Evolutionary conservation across 345 rosid species (phyloP).

Genomic region (Streptanthus diversifolius): DNA sequence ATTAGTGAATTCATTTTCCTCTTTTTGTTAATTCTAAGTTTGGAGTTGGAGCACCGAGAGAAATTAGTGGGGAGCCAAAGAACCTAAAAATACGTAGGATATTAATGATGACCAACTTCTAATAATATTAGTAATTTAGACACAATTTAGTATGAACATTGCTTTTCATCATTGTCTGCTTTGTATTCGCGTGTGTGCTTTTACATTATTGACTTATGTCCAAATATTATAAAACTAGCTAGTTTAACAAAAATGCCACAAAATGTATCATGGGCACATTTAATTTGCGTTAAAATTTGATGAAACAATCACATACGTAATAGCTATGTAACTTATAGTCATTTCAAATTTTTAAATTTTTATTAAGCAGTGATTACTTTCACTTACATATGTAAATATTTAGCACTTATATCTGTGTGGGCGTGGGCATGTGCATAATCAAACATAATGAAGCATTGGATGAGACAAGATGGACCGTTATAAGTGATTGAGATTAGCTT

Average conservation of each 20-base stretch:
- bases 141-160: background rate
- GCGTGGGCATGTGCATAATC: slow-evolving; percentile 25
- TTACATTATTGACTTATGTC: slow-evolving; percentile 15
- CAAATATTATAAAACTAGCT: slow-evolving; percentile 1
- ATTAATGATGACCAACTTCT: slow-evolving; percentile 20
- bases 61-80: slow-evolving; percentile 23
- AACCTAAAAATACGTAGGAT: slow-evolving; percentile 18
- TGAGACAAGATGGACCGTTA: slow-evolving; percentile 33
- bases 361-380: background rate
- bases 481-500: slow-evolving; percentile 32
- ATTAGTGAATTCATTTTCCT: background rate
- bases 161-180: slow-evolving; percentile 25
- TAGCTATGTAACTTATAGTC: background rate
- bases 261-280: background rate
- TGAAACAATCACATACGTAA: background rate
- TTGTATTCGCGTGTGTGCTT: slow-evolving; percentile 26
- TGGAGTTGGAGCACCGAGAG: slow-evolving; percentile 21
- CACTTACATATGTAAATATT: background rate
- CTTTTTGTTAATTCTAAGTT: slow-evolving; percentile 18
- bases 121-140: background rate
- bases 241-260: background rate
- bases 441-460: slow-evolving; percentile 2
- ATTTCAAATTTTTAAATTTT: background rate
- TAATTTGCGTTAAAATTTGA: background rate
- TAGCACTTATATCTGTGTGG: background rate